A percentile compares a stretch with the other conserved stretches of the same genome.
These are phyloP conservation scores for Yamadazyma dushanensis DNA, from an alignment of 1,139 yeast genomes.

Conservation along the genomic window DNA sequence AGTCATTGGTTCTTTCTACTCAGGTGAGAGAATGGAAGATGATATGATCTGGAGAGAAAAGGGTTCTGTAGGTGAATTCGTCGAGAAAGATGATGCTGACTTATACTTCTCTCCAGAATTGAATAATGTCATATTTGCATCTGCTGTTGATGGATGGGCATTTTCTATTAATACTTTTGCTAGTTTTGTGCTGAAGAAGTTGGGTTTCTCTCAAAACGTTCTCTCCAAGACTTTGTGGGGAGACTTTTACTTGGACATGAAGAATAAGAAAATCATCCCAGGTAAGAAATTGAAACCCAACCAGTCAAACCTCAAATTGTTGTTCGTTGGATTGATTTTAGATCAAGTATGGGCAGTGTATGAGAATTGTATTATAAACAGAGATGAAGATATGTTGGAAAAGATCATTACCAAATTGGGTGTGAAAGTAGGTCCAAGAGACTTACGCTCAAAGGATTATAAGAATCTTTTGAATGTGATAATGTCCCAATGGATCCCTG, in stretches of 20 bases:
- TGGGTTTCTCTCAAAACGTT: conserved; percentile 80
- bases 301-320: conserved; percentile 58
- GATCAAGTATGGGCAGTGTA: conserved; percentile 95
- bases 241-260: conserved; percentile 85
- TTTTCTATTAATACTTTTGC: conserved; percentile 89
- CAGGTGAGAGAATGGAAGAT: conserved; percentile 92
- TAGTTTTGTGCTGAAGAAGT: conserved; percentile 76
- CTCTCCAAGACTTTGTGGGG: conserved; percentile 95
- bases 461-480: conserved; percentile 63
- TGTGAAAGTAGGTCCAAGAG: conserved; percentile 71
- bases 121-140: conserved; percentile 90
- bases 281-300: conserved; percentile 54
- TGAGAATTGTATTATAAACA: conserved; percentile 62
- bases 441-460: conserved; percentile 75
- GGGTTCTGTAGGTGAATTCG: conserved; percentile 55
- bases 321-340: conserved; percentile 83
- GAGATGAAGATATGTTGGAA: conserved; percentile 69
- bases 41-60: conserved; percentile 81
- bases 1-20: conserved; percentile 88
- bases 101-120: conserved; percentile 86
- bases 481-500: conserved; percentile 93
- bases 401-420: conserved; percentile 73
- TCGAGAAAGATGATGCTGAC: conserved; percentile 79
- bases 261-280: conserved; percentile 76
- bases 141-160: conserved; percentile 98